These are phyloP conservation scores for Aspergillus sclerotialis DNA, from an alignment of 2,329 filamentous ascomycete species.

Conservation along the genomic window DNA sequence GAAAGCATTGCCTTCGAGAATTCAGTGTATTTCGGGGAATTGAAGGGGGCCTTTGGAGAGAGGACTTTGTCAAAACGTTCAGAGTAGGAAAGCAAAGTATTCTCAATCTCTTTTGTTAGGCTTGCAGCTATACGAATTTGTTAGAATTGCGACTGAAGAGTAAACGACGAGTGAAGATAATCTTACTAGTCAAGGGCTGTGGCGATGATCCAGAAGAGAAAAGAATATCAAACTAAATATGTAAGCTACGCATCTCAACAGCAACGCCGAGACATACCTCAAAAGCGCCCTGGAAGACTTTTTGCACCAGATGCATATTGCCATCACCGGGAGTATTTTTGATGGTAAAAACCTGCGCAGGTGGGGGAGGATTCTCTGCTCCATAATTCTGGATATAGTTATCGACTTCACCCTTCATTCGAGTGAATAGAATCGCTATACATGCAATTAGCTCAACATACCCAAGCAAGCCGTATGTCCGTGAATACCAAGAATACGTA, in stretches of 20 bases:
- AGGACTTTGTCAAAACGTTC: conserved; percentile 68
- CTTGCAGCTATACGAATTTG: conserved; percentile 43
- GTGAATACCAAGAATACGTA: conserved; percentile 25
- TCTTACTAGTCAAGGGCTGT: conserved; percentile 45
- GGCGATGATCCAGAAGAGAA: conserved; percentile 71
- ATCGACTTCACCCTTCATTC: conserved; percentile 59
- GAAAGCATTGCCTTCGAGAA: conserved; percentile 91
- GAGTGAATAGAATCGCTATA: conserved; percentile 52
- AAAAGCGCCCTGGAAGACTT: conserved; percentile 82
- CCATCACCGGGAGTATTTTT: conserved; percentile 53
- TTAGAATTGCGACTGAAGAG: conserved; percentile 5
- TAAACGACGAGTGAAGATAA: background rate
- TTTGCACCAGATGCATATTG: conserved; percentile 84
- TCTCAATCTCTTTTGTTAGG: conserved; percentile 62
- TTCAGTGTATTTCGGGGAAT: conserved; percentile 61
- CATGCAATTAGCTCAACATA: conserved; percentile 1
- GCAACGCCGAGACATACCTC: conserved; percentile 41
- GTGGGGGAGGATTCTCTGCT: conserved; percentile 64
- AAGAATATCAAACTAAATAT: conserved; percentile 70
- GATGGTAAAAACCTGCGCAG: conserved; percentile 79
- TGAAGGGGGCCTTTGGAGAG: conserved; percentile 68
- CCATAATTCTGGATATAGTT: conserved; percentile 52
- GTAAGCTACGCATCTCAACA: conserved; percentile 7
- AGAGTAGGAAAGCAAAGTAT: conserved; percentile 61
- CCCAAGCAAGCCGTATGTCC: background rate